Percentiles rank a stretch among this genome's conserved stretches.
Evolutionary conservation across 2,329 filamentous ascomycete genomes (phyloP).

Genomic region (Alternaria gansuensis): DNA sequence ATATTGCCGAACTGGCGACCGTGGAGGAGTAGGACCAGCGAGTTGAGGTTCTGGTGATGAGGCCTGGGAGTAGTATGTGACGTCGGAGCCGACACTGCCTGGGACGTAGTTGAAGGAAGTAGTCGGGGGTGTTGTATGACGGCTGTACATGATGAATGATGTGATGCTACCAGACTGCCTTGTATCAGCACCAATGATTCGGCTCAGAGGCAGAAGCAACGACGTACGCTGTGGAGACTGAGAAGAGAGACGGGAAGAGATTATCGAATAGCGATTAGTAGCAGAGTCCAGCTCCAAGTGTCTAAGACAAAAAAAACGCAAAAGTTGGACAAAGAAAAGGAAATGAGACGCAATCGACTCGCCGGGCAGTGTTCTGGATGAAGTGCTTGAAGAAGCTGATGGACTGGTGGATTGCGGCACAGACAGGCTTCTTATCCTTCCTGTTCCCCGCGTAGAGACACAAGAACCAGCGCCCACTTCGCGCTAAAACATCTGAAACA

Average conservation of each 20-base stretch:
- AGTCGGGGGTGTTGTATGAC: constrained; percentile 58
- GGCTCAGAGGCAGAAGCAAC: constrained; percentile 21
- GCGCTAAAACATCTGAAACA: constrained; percentile 54
- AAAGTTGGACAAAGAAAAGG: constrained; percentile 28
- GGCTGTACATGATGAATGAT: constrained; percentile 53
- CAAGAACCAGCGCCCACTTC: constrained; percentile 46
- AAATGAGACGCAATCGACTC: constrained; percentile 53
- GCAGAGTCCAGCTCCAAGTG: constrained; percentile 57
- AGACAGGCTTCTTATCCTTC: constrained; percentile 51
- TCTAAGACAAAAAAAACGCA: constrained; percentile 52
- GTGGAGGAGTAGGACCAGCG: constrained; percentile 72
- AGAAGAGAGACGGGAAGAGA: constrained; percentile 38
- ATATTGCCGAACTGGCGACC: constrained; percentile 78
- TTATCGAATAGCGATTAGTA: constrained; percentile 52
- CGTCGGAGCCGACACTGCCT: constrained; percentile 60
- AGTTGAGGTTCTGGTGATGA: constrained; percentile 74
- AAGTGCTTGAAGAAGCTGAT: constrained; percentile 34
- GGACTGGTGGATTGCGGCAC: constrained; percentile 48
- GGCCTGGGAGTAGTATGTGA: constrained; percentile 70
- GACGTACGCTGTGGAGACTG: constrained; percentile 46
- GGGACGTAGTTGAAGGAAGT: constrained; percentile 51
- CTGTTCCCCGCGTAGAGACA: constrained; percentile 38
- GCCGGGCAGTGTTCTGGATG: constrained; percentile 46
- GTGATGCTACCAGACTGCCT: constrained; percentile 50
- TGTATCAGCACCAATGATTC: constrained; percentile 25